Evolutionary conservation across 345 rosid species (phyloP), one percentile per base, ranked within the genome.

Genomic region (Hibiscus syriacus): DNA sequence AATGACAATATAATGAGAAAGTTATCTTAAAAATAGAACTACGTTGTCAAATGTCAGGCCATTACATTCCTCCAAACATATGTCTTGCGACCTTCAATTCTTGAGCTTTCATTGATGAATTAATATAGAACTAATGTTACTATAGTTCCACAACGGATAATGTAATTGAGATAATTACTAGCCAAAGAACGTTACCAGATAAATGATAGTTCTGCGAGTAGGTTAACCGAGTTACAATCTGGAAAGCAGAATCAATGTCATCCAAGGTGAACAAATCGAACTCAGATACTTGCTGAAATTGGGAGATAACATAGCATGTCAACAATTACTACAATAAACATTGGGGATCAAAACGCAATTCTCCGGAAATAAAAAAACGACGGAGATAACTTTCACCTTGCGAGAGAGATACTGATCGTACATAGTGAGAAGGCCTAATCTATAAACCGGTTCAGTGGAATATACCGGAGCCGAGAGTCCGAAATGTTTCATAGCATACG

Each of bases 391-490:
- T 14, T 68, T 76, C 65, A 92, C 97, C 96, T 89, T 88, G 49
- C 92, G 89, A 0, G 99, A 85, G 69, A 91, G 81, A 70, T 77
- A 91, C 73, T 94, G 99, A 68, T 91, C 97, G 54, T 94, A 94
- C 97, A 94, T 87, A 14, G 99, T 91, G 70, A 94, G 91, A 0
- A 91, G 89, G 56, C 99, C 99, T 58, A 91, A 74, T 76, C 97
- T 74, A 30, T 64, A 72, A 43, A 91, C 93, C 13, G 99, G 99
- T 67, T 91, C 97, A 6, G 97, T 91, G 3, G 92, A 86, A 69
- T 75, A 94, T 73, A 91, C 84, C 0, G 96, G 90, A 74, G 97
- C 96, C 2, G 91, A 84, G 66, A 94, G 92, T 54, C 97, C 93
- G 55, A 87, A 79, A 48, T 89, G 91, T 68, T 87, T 86, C 87